Evolutionary conservation across 2,329 filamentous ascomycete genomes (phyloP).

Genomic region (Myriangium duriaei): DNA sequence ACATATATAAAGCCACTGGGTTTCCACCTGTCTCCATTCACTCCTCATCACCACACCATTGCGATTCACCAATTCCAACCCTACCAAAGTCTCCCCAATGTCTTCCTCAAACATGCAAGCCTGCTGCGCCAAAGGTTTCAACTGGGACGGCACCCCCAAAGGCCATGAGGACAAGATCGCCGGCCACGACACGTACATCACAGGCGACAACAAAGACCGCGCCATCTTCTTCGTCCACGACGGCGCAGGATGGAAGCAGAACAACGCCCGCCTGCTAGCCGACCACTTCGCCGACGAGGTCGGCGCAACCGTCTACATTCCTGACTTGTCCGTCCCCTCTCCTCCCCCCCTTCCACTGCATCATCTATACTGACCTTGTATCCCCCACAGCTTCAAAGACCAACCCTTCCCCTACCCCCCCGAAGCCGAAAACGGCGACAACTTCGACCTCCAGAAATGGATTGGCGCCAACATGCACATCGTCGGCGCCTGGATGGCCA

Average conservation of each 20-base stretch:
- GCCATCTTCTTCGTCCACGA: slow-evolving; percentile 21
- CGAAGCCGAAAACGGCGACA: slow-evolving; percentile 11
- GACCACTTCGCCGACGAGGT: slow-evolving; percentile 35
- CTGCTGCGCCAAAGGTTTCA: slow-evolving; percentile 18
- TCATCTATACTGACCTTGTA: no score
- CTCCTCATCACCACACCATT: no score
- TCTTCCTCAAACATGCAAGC: no score
- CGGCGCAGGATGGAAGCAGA: slow-evolving; percentile 33
- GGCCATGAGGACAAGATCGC: slow-evolving; percentile 14
- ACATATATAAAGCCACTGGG: no score
- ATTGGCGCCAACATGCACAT: slow-evolving; percentile 12
- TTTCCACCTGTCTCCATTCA: no score
- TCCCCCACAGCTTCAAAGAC: slow-evolving; percentile 16
- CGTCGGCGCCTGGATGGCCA: neutral
- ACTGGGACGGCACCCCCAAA: slow-evolving; percentile 17
- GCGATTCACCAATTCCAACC: no score
- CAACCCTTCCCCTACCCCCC: slow-evolving; percentile 11
- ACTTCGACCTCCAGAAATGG: slow-evolving; percentile 16
- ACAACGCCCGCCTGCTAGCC: slow-evolving; percentile 34
- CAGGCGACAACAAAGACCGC: slow-evolving; percentile 17
- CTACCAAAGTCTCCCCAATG: no score
- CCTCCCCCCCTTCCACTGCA: no score
- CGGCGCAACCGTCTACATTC: slow-evolving; percentile 35
- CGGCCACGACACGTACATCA: slow-evolving; percentile 17
- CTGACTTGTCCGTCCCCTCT: slow-evolving; percentile 18